Conservation (phyloP, 2,329 filamentous ascomycete species). For the Ceratocystiopsis minuta region DNA sequence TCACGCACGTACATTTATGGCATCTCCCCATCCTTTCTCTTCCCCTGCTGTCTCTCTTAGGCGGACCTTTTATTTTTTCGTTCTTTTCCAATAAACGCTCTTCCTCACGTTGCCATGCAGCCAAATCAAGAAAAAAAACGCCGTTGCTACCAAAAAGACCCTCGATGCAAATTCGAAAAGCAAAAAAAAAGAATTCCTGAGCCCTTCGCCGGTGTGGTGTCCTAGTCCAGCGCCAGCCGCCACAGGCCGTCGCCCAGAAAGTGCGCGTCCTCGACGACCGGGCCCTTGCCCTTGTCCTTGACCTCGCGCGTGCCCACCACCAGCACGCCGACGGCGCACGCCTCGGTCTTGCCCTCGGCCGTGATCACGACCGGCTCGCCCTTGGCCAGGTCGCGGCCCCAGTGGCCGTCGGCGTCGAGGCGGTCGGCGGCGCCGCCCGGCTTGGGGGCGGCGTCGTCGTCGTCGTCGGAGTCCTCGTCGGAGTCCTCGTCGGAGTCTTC, state of each 20-base stretch:
- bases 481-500: not conserved
- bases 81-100: not conserved
- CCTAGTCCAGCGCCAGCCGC: constrained; percentile 41
- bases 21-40: not conserved
- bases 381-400: constrained; percentile 51
- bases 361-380: constrained; percentile 76
- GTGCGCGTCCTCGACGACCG: constrained; percentile 85
- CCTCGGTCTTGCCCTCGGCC: constrained; percentile 85
- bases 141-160: too few species aligned
- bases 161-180: too few species aligned
- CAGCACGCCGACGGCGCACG: constrained; percentile 71
- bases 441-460: constrained; percentile 10
- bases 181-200: not conserved
- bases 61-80: not conserved
- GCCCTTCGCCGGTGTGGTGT: too few species aligned
- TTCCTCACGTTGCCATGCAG: too few species aligned
- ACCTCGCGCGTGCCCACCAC: constrained; percentile 79
- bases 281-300: constrained; percentile 85
- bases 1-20: not conserved
- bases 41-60: not conserved
- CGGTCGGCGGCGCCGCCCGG: constrained; percentile 1
- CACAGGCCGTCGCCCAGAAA: constrained; percentile 89
- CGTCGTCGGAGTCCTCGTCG: not conserved
- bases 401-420: constrained; percentile 31
- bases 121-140: too few species aligned